These are phyloP conservation scores for Aegle marmelos DNA, from an alignment of 345 rosid species.

Conservation along the genomic window DNA sequence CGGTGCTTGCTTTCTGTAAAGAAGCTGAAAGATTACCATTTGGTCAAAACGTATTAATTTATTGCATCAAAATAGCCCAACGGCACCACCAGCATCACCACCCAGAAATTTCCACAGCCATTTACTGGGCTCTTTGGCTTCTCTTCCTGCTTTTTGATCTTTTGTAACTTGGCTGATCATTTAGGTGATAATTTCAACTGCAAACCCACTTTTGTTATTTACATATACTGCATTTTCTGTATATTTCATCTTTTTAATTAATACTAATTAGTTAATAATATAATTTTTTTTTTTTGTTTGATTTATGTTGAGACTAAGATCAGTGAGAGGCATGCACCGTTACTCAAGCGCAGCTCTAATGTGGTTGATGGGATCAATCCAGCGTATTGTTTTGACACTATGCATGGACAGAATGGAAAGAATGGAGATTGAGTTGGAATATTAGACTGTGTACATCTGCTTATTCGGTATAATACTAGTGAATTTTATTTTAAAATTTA, in stretches of 20 bases:
- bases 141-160: conserved; percentile 24
- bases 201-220: not conserved
- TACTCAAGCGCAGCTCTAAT: conserved; percentile 50
- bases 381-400: not conserved
- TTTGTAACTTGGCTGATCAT: conserved; percentile 40
- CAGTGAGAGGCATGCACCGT: conserved; percentile 34
- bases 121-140: conserved; percentile 25
- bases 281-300: not conserved
- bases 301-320: conserved; percentile 17
- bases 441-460: not conserved
- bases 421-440: not conserved
- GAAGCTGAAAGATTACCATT: conserved; percentile 25
- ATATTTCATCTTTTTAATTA: not conserved
- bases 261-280: not conserved
- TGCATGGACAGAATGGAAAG: not conserved
- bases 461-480: not conserved
- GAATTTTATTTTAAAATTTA: too few species aligned
- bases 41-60: conserved; percentile 35
- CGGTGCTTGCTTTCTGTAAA: conserved; percentile 53
- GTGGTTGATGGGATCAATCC: conserved; percentile 36
- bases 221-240: not conserved
- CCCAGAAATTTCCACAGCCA: not conserved
- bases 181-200: conserved; percentile 29
- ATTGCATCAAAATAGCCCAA: conserved; percentile 12
- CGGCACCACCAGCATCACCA: too few species aligned